phyloP scores from a whole-genome alignment of 2,329 filamentous ascomycete genomes.

The Scleromitrula shiraiana region DNA sequence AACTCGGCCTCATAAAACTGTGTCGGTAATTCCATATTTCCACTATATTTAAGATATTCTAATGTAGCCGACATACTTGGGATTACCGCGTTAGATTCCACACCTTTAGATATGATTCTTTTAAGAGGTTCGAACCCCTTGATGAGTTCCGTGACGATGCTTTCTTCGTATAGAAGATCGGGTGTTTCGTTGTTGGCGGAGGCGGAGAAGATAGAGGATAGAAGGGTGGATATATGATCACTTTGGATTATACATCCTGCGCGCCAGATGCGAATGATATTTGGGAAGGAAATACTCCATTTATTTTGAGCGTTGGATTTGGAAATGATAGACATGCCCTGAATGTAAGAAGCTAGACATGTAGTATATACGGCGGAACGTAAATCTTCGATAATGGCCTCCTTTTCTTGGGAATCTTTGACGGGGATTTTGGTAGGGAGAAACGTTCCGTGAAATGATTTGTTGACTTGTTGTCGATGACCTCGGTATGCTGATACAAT shows the following conservation, averaged over 20 bases:
- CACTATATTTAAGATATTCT: slow-evolving; percentile 60
- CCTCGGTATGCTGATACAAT: slow-evolving; percentile 53
- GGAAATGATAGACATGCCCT: slow-evolving; percentile 58
- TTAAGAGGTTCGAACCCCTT: not conserved
- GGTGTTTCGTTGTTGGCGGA: slow-evolving; percentile 23
- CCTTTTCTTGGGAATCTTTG: not conserved
- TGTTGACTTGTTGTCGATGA: slow-evolving; percentile 44
- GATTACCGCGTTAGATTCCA: slow-evolving; percentile 50
- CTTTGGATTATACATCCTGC: slow-evolving; percentile 64
- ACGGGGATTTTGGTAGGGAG: slow-evolving; percentile 10
- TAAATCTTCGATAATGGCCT: slow-evolving; percentile 44
- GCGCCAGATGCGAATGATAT: slow-evolving; percentile 54
- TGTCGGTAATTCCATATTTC: slow-evolving; percentile 52
- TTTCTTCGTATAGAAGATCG: not conserved
- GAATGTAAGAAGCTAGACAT: slow-evolving; percentile 54
- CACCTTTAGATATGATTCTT: slow-evolving; percentile 33
- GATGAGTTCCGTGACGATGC: not conserved
- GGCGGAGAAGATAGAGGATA: slow-evolving; percentile 42
- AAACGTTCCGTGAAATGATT: slow-evolving; percentile 35
- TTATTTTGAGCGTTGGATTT: slow-evolving; percentile 47
- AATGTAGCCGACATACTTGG: slow-evolving; percentile 53
- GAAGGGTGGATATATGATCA: slow-evolving; percentile 54
- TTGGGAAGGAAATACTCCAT: slow-evolving; percentile 49
- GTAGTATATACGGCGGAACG: slow-evolving; percentile 53
- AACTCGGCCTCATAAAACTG: slow-evolving; percentile 64